Evolutionary conservation across 2,329 filamentous ascomycete genomes (phyloP), one percentile per base, ranked within the genome.

Genomic region (Periconia sp.): DNA sequence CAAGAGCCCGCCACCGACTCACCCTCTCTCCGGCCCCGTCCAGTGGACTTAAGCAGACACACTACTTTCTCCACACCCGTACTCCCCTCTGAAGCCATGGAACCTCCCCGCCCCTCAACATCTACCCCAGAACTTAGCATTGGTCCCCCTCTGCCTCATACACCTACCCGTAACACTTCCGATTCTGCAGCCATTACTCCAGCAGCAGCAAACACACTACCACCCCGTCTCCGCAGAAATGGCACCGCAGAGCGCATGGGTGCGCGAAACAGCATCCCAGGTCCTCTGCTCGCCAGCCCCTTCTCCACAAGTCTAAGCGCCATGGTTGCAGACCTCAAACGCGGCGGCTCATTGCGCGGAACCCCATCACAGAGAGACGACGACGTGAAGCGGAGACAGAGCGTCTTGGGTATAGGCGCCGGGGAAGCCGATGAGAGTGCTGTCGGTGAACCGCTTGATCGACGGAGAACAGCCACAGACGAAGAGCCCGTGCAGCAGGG

Each of bases 301-400:
- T 71, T 87, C 1, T 83, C 79, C 2, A 79, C 77, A 2, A 79
- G 79, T 1, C 72, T 88, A 12, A 82, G 76, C 59, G 84, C 80
- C 1, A 79, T 87, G 34, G 82, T 87, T 5, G 84, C 83, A 7
- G 84, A 87, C 50, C 78, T 82, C 16, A 71, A 86, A 18, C 77
- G 83, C n/a, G 78, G 81, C 12, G 79, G 81, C 11, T 50, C 42
- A 32, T 12, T 58, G 0, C 34, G 26, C 3, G 15, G 5, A 19
- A 11, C 22, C 19, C 16, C 21, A 15, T 21, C 34, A 4, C 13
- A 30, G 32, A 17, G 48, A 42, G 30, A 36, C 4, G 50, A 39
- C 3, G 43, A 34, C 10, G 33, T 22, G 1, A 37, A 40, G 15
- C 37, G 58, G 11, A 21, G 61, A 13, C 54, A 54, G 29, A 63